Evolutionary conservation across 257 asterid species (phyloP), one percentile per base, ranked within the genome.

Genomic region (Gentiana dahurica): DNA sequence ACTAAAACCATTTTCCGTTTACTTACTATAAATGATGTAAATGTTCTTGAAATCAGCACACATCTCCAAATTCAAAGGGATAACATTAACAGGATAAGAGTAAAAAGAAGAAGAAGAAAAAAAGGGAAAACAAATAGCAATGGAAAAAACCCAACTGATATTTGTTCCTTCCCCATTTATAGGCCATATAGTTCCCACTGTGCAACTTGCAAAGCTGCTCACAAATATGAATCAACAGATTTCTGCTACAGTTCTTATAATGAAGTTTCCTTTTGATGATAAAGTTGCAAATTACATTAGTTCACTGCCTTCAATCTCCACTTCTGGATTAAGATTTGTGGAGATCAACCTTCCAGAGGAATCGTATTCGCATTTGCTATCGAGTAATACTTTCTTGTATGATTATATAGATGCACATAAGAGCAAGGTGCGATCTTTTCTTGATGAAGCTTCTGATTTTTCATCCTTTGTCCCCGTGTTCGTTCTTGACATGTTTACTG

Each of bases 131-230:
- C 46, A 41, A 36, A 8, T 32, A 39, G 59, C 8, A 49, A 63
- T 50, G 57, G 54, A 57, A 65, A 68, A 60, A 54, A 35, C 44
- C 37, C 70, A 66, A 43, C 45, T 73, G n/a, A 55, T 69, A 50
- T 71, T 71, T 66, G 47, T 66, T 44, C 64, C 77, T 38, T 60
- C 66, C 0, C 73, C 77, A 1, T 69, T 69, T 46, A 54, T 72
- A 53, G 73, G 77, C 6, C 77, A 72, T 52, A 33, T 72, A 2
- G 60, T 57, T 5, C 47, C 77, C 36, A 49, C 73, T 0, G 49
- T 68, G 13, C 70, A 67, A 62, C 24, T 65, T 0, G 67, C 73
- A 3, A 67, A 54, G 41, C 57, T 53, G 37, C 55, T 68, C 12
- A 57, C 53, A 2, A 8, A 58, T 9, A 24, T 38, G 33, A 33